Base-by-base conservation (phyloP, 108 stramenopile species). In the Skeletonema potamos region DNA sequence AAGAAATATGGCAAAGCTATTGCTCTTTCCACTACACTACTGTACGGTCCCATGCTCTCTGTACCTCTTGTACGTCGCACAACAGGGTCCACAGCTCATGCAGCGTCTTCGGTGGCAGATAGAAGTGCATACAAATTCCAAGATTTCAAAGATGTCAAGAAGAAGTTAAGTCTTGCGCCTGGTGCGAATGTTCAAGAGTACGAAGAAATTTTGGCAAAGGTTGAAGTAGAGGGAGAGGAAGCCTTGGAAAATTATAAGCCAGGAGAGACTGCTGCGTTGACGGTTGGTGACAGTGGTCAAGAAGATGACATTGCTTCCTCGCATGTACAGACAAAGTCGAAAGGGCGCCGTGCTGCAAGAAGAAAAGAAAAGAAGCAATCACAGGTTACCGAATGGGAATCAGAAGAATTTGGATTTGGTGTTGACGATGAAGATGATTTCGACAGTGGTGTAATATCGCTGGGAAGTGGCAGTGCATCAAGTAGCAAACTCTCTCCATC, bases 111-210 rank as follows among this genome's bases (percentile, higher is more conserved):
- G 0, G 51, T 51, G 29, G 30, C 61, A n/a, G 59, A 43, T 34
- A 43, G 46, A 54, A 37, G 59, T 55, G 60, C 27, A 29, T 78
- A 78, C 77, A 78, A 71, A 4, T 78, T 78, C 59, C 58, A 78
- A 33, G 77, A 78, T 66, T 78, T 78, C 70, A 78, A 78, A 61
- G 65, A 78, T 65, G 70, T 78, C 55, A 78, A 78, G 37, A 70
- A 70, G 51, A 78, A 78, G 36, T 44, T 78, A 54, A 78, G 77
- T 44, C 46, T 78, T 33, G 77, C 77, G 17, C 77, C 77, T 28
- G 77, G 77, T 17, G 70, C 77, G 7, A 61, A 71, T 44, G 77
- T 66, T 58, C 64, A 78, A 44, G 62, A 66, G 27, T 78, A 71
- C 36, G 64, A 70, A 48, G 70, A 78, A 27, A 66, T 78, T 58